Evolutionary conservation across 345 rosid species (phyloP).

Genomic region (Anacardium occidentale): DNA sequence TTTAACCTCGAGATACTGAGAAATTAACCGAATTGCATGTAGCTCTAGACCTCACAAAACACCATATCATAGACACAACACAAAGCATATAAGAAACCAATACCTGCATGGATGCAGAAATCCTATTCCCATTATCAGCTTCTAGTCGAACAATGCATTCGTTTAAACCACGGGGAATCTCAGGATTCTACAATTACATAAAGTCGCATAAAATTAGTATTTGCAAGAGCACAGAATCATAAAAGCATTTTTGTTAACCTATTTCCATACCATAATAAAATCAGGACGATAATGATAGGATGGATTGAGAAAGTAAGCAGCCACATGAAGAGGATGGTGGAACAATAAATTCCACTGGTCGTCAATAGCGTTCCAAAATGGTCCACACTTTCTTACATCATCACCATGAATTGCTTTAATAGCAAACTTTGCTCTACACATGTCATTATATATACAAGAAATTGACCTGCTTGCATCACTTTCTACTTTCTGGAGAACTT

Average conservation of each 20-base stretch:
- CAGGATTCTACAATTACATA: constrained; percentile 57
- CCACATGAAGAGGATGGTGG: constrained; percentile 82
- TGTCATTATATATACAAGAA: constrained; percentile 57
- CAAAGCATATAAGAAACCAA: constrained; percentile 2
- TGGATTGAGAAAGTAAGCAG: constrained; percentile 92
- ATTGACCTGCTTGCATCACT: constrained; percentile 43
- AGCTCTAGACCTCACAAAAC: not conserved
- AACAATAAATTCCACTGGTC: constrained; percentile 65
- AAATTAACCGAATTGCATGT: constrained; percentile 10
- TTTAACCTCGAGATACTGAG: constrained; percentile 10
- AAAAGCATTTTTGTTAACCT: not conserved
- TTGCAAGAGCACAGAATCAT: constrained; percentile 1
- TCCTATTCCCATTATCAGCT: constrained; percentile 63
- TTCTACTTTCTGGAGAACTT: constrained; percentile 53
- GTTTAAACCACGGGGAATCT: constrained; percentile 76
- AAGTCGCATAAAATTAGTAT: constrained; percentile 11
- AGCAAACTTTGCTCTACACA: constrained; percentile 56
- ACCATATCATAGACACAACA: not conserved
- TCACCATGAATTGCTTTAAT: constrained; percentile 57
- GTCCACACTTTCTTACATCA: constrained; percentile 64
- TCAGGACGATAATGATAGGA: constrained; percentile 70
- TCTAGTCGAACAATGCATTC: constrained; percentile 87
- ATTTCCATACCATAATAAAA: constrained; percentile 59
- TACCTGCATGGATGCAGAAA: constrained; percentile 92
- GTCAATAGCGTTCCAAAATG: constrained; percentile 80